phyloP scores from a whole-genome alignment of 306 rosid genomes.

The Biancaea sappan region DNA sequence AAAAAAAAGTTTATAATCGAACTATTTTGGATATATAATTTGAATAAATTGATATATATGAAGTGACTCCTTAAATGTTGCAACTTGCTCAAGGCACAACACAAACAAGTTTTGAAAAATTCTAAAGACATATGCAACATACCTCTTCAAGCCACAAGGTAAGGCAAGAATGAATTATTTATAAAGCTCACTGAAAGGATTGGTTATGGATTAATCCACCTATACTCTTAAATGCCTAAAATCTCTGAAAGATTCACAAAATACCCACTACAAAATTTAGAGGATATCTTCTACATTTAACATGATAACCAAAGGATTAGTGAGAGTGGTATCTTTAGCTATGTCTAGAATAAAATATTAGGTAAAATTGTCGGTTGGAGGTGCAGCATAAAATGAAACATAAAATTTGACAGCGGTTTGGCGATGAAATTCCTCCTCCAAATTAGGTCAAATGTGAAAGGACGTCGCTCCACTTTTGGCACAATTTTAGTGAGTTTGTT shows the following conservation, averaged over 20 bases:
- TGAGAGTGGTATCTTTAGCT: not conserved
- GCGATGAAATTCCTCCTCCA: not conserved
- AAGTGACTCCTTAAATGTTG: too few species aligned
- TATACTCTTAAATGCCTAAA: not conserved
- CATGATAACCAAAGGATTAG: not conserved
- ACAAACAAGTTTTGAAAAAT: not conserved
- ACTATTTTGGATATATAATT: too few species aligned
- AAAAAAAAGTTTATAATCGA: too few species aligned
- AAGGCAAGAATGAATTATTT: too few species aligned
- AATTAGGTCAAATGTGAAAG: not conserved
- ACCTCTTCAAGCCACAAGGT: not conserved
- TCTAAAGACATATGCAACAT: not conserved
- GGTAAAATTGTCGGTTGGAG: not conserved
- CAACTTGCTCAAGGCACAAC: not conserved
- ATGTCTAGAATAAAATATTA: not conserved
- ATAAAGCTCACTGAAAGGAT: not conserved
- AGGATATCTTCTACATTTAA: not conserved
- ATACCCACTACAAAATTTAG: too few species aligned
- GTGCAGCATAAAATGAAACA: not conserved
- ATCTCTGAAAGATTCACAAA: not conserved
- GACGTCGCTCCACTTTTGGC: not conserved
- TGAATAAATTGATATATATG: too few species aligned
- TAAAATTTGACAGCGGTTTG: not conserved
- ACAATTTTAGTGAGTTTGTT: conserved; percentile 1
- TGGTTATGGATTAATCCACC: too few species aligned